Evolutionary conservation across 2,329 filamentous ascomycete species (phyloP).

Genomic region (Colletotrichum australisinense): DNA sequence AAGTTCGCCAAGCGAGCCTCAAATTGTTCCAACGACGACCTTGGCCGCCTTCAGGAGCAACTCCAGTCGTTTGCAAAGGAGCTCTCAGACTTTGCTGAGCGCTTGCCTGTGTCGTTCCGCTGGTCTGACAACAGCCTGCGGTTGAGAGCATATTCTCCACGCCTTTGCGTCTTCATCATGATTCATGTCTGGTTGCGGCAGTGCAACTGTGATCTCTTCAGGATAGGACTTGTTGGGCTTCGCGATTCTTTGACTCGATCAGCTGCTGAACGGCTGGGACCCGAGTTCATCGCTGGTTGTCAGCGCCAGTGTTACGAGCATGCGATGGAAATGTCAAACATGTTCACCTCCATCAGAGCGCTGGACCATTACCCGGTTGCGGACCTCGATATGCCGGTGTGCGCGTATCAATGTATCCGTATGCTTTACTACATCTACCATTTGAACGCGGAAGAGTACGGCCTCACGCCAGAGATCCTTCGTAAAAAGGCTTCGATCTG

Average conservation of each 20-base stretch:
- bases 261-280: conserved; percentile 58
- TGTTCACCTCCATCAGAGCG: conserved; percentile 63
- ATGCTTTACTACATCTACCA: conserved; percentile 64
- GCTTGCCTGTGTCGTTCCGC: conserved; percentile 66
- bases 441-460: conserved; percentile 54
- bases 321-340: conserved; percentile 65
- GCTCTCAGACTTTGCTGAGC: conserved; percentile 63
- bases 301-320: conserved; percentile 65
- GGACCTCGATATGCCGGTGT: conserved; percentile 66
- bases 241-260: conserved; percentile 61
- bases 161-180: conserved; percentile 69
- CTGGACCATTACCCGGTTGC: conserved; percentile 64
- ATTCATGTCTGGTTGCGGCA: conserved; percentile 71
- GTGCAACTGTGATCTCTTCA: conserved; percentile 68
- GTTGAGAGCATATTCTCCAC: conserved; percentile 66
- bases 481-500: conserved; percentile 63
- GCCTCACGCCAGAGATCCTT: conserved; percentile 57
- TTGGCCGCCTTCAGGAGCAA: conserved; percentile 49
- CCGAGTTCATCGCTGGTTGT: conserved; percentile 60
- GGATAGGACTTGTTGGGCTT: conserved; percentile 62
- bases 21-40: conserved; percentile 51
- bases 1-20: conserved; percentile 62
- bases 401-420: conserved; percentile 66
- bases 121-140: conserved; percentile 68
- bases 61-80: conserved; percentile 61